Evolutionary conservation across 169 alveolate species (phyloP), one percentile per base, ranked within the genome.

Genomic region (Cryptosporidium ubiquitum): DNA sequence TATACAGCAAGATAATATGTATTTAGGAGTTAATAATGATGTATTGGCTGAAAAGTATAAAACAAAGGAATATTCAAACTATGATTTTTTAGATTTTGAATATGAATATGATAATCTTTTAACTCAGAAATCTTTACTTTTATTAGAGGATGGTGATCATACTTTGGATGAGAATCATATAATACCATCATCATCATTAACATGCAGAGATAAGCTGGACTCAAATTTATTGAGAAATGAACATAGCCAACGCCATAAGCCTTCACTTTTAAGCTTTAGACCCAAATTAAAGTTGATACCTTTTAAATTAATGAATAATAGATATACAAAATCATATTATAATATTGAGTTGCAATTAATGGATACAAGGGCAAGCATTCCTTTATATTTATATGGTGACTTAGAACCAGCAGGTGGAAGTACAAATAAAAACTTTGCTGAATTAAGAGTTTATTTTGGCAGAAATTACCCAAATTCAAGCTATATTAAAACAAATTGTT

Each of bases 311-410:
- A 47, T 18, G 20, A 47, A 47, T 40, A 23, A 58, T 26, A 58
- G 20, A 47, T 47, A 14, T 47, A 6, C 55, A 6, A 47, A 20
- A 49, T 52, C 84, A 7, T 7, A 70, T 57, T 57, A 51, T n/a
- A 57, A 74, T 60, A 74, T 74, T 55, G 73, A 74, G 44, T 39
- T 74, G 18, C 86, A 74, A 42, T 26, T 74, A 37, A 74, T 39
- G 58, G 86, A 74, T 20, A 23, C 44, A n/a, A 60, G 49, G 26
- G 37, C 55, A n/a, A 60, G 47, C 12, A 52, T 57, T n/a, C 86
- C 86, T 18, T 39, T 57, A 20, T 74, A 74, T 74, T 35, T 74
- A 60, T 74, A 74, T 74, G 86, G 86, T 33, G 71, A 57, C 7
- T 26, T 74, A 42, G 42, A 60, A 20, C 33, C 44, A 44, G 10